A percentile compares a stretch with the other conserved stretches of the same genome.
Evolutionary conservation across 495 filamentous ascomycete species (phyloP).

Genomic region (Aspergillus hancockii): DNA sequence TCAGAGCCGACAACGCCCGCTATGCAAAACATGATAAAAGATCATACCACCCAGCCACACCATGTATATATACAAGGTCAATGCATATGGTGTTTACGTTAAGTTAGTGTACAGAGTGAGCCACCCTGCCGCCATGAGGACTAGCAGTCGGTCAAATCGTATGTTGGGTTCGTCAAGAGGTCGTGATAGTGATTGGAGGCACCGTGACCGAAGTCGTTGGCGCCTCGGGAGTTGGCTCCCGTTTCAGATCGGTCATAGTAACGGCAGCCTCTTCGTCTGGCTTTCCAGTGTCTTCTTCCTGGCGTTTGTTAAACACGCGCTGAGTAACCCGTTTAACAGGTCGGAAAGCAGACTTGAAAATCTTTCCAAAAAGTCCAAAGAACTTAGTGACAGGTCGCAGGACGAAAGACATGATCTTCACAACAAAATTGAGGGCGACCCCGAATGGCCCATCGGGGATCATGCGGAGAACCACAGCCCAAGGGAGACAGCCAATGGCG

Average conservation of each 20-base stretch:
- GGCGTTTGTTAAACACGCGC: constrained; percentile 13
- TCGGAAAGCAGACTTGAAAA: constrained; percentile 20
- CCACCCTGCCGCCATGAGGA: background rate
- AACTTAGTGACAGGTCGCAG: constrained; percentile 32
- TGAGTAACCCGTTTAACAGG: constrained; percentile 28
- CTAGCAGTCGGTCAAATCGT: background rate
- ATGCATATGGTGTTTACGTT: background rate
- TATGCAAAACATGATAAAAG: background rate
- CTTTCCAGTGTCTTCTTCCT: constrained; percentile 7
- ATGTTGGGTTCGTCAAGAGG: constrained; percentile 23
- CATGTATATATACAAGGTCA: background rate
- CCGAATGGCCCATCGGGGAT: constrained; percentile 61
- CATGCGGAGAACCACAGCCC: constrained; percentile 70
- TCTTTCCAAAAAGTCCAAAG: constrained; percentile 18
- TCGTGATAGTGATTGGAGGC: constrained; percentile 42
- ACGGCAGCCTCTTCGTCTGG: constrained; percentile 17
- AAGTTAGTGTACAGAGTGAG: background rate
- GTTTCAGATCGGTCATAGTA: constrained; percentile 9
- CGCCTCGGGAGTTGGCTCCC: constrained; percentile 22
- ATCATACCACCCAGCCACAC: background rate
- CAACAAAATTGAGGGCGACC: constrained; percentile 38
- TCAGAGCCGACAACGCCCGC: background rate
- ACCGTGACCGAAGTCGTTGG: constrained; percentile 26
- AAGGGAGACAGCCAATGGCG: constrained; percentile 69
- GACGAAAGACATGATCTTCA: constrained; percentile 25